Base-by-base conservation (phyloP, 2,329 filamentous ascomycete species). In the Aspergillus japonicus region DNA sequence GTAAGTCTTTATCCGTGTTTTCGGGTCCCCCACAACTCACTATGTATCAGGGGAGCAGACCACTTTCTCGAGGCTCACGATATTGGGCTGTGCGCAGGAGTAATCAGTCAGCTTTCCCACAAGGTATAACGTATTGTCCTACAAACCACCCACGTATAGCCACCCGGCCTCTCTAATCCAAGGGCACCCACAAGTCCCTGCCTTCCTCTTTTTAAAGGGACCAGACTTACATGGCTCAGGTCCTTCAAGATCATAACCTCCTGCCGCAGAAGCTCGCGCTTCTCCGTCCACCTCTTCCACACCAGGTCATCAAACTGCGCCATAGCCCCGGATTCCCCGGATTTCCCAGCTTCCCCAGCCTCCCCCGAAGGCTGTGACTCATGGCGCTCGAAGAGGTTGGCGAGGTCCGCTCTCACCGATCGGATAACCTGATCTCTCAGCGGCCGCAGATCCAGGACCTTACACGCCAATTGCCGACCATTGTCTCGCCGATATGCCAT, bases 11-110 rank as follows among this genome's bases (percentile, higher is more conserved):
- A 72, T 67, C 14, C 14, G 19, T 16, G 23, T 23, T 3, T 19
- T 23, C 10, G 24, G 19, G n/a, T n/a, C 4, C 1, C 5, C 10
- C 11, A 10, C 16, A 6, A 68, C 77, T 70, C 65, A 82, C 80
- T 86, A 77, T 4, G 79, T 84, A 63, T 81, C 78, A 4, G 73
- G 70, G 5, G 81, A 83, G 64, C 75, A 79, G 61, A 85, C 83
- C 1, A 86, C 83, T 62, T 83, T 84, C 62, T 87, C 80, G 2
- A 87, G 68, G 4, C 73, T 68, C 61, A 87, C 80, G 55, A 88
- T 85, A 64, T 88, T 87, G 2, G 86, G 85, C 81, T 84, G 47
- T 16, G 6, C 21, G 14, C 42, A 42, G 62, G 47, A 29, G 26
- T 29, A 7, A 8, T 29, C 7, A 29, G 26, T 8, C 7, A 10